A percentile compares a stretch with the other conserved stretches of the same genome.
These are phyloP conservation scores for Tetragonia tetragonoides DNA, from an alignment of 148 eudicot genomes.

Conservation along the genomic window DNA sequence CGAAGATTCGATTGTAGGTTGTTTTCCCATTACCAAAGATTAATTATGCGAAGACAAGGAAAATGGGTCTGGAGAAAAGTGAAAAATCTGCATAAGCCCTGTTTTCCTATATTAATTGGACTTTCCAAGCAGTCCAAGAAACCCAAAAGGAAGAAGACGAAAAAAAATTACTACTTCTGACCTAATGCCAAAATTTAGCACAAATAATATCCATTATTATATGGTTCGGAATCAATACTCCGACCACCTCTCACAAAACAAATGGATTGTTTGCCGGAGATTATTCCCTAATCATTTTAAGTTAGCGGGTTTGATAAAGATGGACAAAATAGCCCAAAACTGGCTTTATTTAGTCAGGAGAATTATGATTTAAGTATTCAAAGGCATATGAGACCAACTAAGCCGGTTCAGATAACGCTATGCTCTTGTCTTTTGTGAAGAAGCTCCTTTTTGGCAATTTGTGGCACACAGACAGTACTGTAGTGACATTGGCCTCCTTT, in stretches of 20 bases:
- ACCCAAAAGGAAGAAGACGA: background rate
- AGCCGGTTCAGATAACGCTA: too few relatives aligned
- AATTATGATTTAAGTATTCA: background rate
- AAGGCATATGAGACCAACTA: constrained; percentile 11
- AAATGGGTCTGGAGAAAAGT: too few relatives aligned
- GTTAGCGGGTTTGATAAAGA: background rate
- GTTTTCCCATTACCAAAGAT: too few relatives aligned
- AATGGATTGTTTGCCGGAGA: too few relatives aligned
- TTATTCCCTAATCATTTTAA: background rate
- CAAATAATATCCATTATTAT: too few relatives aligned
- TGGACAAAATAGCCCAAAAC: background rate
- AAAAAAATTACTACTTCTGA: too few relatives aligned
- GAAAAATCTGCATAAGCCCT: too few relatives aligned
- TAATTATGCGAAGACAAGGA: too few relatives aligned
- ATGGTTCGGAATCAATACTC: too few relatives aligned
- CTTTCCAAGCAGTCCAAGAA: constrained; percentile 6
- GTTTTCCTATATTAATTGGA: background rate
- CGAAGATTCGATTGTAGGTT: too few relatives aligned
- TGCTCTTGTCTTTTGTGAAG: background rate
- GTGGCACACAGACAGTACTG: constrained; percentile 3
- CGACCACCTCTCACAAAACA: too few relatives aligned
- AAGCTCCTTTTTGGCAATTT: background rate
- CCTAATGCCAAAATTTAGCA: too few relatives aligned
- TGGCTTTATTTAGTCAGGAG: background rate
- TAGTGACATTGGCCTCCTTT: background rate